Conservation (phyloP, 495 filamentous ascomycete species). For the Oidiodendron maius region DNA sequence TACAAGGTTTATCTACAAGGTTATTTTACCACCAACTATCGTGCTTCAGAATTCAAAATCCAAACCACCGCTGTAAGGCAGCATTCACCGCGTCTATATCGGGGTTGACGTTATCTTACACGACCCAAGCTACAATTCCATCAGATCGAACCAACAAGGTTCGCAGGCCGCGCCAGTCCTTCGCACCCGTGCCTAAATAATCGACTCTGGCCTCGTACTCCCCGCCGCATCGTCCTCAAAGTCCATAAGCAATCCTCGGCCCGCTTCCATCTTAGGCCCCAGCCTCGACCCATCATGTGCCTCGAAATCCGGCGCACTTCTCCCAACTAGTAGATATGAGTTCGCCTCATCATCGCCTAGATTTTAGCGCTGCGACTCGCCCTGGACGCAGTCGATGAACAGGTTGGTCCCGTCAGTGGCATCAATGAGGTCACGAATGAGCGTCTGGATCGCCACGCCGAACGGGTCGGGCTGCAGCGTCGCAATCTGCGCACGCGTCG, state of each 20-base stretch:
- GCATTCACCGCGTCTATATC: neutral
- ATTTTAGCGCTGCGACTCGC: neutral
- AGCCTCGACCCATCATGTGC: neutral
- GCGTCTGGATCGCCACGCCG: neutral
- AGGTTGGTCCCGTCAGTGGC: neutral
- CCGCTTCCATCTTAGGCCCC: neutral
- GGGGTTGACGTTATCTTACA: neutral
- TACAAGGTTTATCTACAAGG: neutral
- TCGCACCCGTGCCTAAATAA: neutral
- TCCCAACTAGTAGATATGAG: neutral
- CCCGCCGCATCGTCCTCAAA: neutral
- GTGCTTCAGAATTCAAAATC: neutral
- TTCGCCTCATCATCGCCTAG: neutral
- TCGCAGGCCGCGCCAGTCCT: neutral
- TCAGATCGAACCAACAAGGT: neutral
- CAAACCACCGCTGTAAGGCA: neutral
- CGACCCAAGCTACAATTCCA: conserved; percentile 2
- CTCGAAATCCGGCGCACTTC: conserved; percentile 1
- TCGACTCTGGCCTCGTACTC: neutral
- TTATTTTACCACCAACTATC: neutral
- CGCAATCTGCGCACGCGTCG: neutral
- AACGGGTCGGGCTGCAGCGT: neutral
- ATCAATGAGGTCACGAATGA: conserved; percentile 1
- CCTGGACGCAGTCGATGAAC: neutral
- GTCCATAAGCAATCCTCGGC: neutral